phyloP scores from a whole-genome alignment of 257 asterid species.

The Parsonsia alboflavescens region DNA sequence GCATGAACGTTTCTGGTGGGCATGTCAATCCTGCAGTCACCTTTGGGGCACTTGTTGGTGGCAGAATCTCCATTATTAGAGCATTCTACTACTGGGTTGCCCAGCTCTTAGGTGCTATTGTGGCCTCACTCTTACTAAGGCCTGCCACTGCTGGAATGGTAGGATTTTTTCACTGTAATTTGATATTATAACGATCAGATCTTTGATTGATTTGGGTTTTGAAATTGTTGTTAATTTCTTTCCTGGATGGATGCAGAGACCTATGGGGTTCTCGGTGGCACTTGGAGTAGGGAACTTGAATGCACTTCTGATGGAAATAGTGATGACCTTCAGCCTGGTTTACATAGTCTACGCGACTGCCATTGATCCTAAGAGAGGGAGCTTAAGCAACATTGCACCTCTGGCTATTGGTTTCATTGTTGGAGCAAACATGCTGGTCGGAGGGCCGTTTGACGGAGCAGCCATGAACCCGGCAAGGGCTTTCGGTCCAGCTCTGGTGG shows the following conservation, averaged over 20 bases:
- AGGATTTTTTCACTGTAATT: neutral
- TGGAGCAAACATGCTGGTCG: conserved; percentile 78
- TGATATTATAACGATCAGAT: too few relatives aligned
- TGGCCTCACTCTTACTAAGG: conserved; percentile 66
- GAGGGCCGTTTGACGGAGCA: conserved; percentile 90
- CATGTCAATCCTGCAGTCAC: conserved; percentile 92
- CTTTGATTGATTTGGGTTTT: neutral
- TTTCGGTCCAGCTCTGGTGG: conserved; percentile 84
- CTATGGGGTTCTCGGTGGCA: conserved; percentile 67
- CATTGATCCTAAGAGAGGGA: conserved; percentile 73
- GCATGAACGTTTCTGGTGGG: conserved; percentile 91
- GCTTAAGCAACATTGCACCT: conserved; percentile 73
- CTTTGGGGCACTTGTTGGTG: conserved; percentile 86
- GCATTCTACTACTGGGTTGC: conserved; percentile 88
- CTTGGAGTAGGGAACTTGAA: conserved; percentile 55
- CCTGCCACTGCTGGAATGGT: conserved; percentile 63
- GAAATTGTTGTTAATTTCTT: neutral
- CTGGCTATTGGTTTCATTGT: conserved; percentile 84
- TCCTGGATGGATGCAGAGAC: conserved; percentile 50
- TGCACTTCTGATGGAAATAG: conserved; percentile 74
- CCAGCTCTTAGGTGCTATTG: conserved; percentile 79
- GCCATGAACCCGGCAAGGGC: conserved; percentile 95
- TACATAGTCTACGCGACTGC: conserved; percentile 78
- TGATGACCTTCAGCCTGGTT: conserved; percentile 72
- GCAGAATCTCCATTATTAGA: conserved; percentile 66